Conservation (phyloP, 208 protist genomes). For the Trypanosoma cruzi region DNA sequence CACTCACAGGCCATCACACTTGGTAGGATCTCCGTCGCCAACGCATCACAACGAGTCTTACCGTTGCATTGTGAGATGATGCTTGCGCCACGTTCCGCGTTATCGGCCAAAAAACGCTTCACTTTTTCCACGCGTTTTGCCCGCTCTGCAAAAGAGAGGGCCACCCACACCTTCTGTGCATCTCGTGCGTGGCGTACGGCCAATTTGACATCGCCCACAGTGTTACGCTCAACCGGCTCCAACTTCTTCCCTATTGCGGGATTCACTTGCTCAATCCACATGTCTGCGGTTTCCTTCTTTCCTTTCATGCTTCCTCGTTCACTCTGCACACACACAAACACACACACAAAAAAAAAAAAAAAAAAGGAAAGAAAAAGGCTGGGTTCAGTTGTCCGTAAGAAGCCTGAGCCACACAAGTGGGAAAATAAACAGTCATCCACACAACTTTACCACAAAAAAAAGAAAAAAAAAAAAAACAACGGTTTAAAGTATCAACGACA, state of each 20-base stretch:
- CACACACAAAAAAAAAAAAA: not conserved
- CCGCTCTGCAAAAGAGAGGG: conserved; percentile 52
- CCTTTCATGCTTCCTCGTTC: conserved; percentile 24
- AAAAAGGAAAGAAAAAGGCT: not conserved
- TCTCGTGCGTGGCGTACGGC: conserved; percentile 42
- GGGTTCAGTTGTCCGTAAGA: too few species aligned
- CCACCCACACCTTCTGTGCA: conserved; percentile 63
- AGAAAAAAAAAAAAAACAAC: too few species aligned
- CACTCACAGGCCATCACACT: conserved; percentile 69
- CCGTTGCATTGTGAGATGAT: conserved; percentile 67
- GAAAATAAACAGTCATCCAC: not conserved
- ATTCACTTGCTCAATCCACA: conserved; percentile 49
- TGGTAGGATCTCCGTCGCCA: conserved; percentile 74
- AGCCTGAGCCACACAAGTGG: not conserved
- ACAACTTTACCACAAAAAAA: too few species aligned
- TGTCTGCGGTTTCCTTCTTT: conserved; percentile 26
- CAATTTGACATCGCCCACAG: conserved; percentile 30
- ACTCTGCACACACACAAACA: conserved; percentile 5
- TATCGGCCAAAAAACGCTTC: conserved; percentile 52
- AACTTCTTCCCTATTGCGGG: conserved; percentile 62
- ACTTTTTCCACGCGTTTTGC: conserved; percentile 59
- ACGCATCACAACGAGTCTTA: conserved; percentile 71
- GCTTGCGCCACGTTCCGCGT: conserved; percentile 48
- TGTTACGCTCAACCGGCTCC: conserved; percentile 31
- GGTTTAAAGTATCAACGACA: too few species aligned